Base-by-base conservation (phyloP, 805 yeast genomes). In the Grigorovia jiainica region DNA sequence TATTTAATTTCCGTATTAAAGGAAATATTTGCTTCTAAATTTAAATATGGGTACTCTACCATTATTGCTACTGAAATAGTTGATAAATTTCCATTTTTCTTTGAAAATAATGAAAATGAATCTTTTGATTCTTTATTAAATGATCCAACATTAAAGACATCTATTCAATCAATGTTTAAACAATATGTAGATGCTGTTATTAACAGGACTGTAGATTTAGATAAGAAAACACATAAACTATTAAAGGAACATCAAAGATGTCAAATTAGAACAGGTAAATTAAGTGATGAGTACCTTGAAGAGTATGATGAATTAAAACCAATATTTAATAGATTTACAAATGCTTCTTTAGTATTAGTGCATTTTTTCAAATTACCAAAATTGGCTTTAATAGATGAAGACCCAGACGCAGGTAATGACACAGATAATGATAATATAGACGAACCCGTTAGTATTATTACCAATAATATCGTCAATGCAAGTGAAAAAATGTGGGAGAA, bases 251-350 rank as follows among this genome's bases (percentile, higher is more conserved):
- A 72, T 42, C 68, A 70, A 36, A 73, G 71, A 42, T 73, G 78
- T 2, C 76, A 82, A 41, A 74, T 83, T 42, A 71, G 82, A 49
- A 76, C 82, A 1, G 95, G 95, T 19, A 75, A 72, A 47, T 53
- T 75, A 19, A 42, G 60, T 13, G 70, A 66, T 38, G 70, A 67
- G 25, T 50, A 61, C 36, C 64, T 65, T 35, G 57, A 55, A 1
- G 70, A 67, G 33, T 49, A 62, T 29, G 65, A 68, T 13, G 49
- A 47, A 11, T 38, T 61, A 8, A 31, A 44, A 1, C 66, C 65
- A n/a, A 42, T 67, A 10, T 68, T 65, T 47, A 76, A 73, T 27
- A 67, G 63, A 42, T 71, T 81, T 47, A 60, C 65, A 19, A 21
- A 57, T 1, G 67, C 70, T 2, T 60, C 75, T 7, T 69, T 66